Evolutionary conservation across 495 filamentous ascomycete genomes (phyloP).

Genomic region (Letharia lupina): DNA sequence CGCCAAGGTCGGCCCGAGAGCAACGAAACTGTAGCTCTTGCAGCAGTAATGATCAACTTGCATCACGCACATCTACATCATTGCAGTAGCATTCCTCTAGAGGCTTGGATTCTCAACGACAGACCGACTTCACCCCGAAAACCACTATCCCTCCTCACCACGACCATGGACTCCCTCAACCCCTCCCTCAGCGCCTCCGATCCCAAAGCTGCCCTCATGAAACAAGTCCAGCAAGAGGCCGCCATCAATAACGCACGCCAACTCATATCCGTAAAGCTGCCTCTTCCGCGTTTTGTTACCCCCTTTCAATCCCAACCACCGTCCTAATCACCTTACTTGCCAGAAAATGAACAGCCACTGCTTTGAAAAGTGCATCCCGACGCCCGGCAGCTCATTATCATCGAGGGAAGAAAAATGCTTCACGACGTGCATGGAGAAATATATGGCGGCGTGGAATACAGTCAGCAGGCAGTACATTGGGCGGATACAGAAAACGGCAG

Average conservation of each 20-base stretch:
- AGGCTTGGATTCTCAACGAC: neutral
- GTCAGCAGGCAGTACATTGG: slow-evolving; percentile 67
- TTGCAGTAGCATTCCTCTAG: too few relatives aligned
- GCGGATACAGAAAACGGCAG: slow-evolving; percentile 56
- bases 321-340: neutral
- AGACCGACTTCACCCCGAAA: neutral
- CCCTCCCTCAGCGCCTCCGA: slow-evolving; percentile 34
- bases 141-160: slow-evolving; percentile 19
- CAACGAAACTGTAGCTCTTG: neutral
- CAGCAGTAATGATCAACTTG: too few relatives aligned
- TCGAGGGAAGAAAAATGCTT: slow-evolving; percentile 67
- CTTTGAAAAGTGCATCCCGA: slow-evolving; percentile 85
- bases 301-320: neutral
- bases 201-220: slow-evolving; percentile 61
- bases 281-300: neutral
- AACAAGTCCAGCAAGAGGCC: slow-evolving; percentile 64
- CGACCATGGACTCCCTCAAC: slow-evolving; percentile 22
- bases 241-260: slow-evolving; percentile 65
- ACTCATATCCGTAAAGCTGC: slow-evolving; percentile 59
- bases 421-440: slow-evolving; percentile 91
- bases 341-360: slow-evolving; percentile 97
- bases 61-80: too few relatives aligned
- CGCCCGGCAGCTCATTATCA: slow-evolving; percentile 71
- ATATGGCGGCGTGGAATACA: slow-evolving; percentile 86
- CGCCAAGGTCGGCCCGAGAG: slow-evolving; percentile 8